These are phyloP conservation scores for Mytilinidion resinicola DNA, from an alignment of 495 filamentous ascomycete species.

Conservation along the genomic window DNA sequence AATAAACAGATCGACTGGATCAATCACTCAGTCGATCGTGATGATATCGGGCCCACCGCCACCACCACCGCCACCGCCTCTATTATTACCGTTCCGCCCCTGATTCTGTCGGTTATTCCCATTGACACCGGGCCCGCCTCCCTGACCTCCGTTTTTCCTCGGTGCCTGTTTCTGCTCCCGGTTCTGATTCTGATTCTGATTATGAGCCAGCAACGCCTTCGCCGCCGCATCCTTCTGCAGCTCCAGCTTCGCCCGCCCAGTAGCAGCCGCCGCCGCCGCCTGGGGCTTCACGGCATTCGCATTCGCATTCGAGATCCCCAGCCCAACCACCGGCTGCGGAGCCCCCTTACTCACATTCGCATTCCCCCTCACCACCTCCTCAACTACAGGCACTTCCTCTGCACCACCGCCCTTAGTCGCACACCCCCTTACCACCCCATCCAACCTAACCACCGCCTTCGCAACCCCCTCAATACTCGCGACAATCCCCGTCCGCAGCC, in stretches of 20 bases:
- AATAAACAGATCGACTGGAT: too few species aligned
- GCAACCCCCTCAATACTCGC: conserved; percentile 27
- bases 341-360: neutral
- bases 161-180: neutral
- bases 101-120: too few species aligned
- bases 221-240: neutral
- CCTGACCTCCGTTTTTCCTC: neutral
- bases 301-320: neutral
- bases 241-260: too few species aligned
- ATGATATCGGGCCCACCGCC: conserved; percentile 5
- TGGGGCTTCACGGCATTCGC: neutral
- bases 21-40: conserved; percentile 4
- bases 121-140: too few species aligned
- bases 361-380: neutral
- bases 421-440: conserved; percentile 24
- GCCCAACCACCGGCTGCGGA: neutral
- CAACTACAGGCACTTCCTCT: neutral
- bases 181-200: too few species aligned
- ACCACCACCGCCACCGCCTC: too few species aligned
- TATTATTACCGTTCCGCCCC: too few species aligned
- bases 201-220: too few species aligned
- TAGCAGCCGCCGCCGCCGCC: neutral
- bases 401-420: neutral
- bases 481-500: conserved; percentile 30
- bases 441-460: conserved; percentile 26